Evolutionary conservation across 2,329 filamentous ascomycete species (phyloP), one percentile per base, ranked within the genome.

Genomic region (Trichoderma atrobrunneum): DNA sequence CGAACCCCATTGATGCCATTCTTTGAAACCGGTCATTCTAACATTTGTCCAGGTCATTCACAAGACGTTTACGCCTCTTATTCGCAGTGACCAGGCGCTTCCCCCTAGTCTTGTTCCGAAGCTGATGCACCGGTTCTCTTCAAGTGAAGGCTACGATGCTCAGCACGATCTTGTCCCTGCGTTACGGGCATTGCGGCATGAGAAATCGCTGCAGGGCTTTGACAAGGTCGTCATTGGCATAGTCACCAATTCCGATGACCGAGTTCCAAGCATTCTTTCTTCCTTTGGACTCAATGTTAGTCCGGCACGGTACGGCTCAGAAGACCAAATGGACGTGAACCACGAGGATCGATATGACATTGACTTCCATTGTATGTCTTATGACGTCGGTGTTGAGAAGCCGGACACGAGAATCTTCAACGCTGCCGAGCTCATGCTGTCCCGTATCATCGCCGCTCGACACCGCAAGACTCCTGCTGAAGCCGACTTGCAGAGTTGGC

Each of bases 211-310:
- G 7, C 59, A 66, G 7, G 51, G 34, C 10, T 84, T 83, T 76
- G 75, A 80, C 16, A 78, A 77, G 14, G 81, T 85, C 5, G 80
- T 88, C 2, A 80, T 89, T 6, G 89, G 89, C 30, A 82, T 91
- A 7, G 84, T 91, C 65, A 89, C 88, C 12, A 91, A 91, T 77
- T 91, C 89, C 0, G 89, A 92, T 74, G 84, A 88, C 76, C 83
- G 89, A n/a, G 86, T 90, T 0, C 84, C 85, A 0, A 78, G 79
- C 30, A 84, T 91, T 26, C 78, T 91, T 5, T 79, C 82, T 0
- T 87, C 87, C 0, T 79, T 91, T 5, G 87, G 87, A 1, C 75
- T 91, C 32, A 78, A 77, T 3, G 81, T 90, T 3, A 83, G 82
- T 67, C 80, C 82, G 0, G 54, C 80, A 39, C 79, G 81, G 11